Conservation (phyloP, 345 rosid genomes). For the Murraya koenigii region DNA sequence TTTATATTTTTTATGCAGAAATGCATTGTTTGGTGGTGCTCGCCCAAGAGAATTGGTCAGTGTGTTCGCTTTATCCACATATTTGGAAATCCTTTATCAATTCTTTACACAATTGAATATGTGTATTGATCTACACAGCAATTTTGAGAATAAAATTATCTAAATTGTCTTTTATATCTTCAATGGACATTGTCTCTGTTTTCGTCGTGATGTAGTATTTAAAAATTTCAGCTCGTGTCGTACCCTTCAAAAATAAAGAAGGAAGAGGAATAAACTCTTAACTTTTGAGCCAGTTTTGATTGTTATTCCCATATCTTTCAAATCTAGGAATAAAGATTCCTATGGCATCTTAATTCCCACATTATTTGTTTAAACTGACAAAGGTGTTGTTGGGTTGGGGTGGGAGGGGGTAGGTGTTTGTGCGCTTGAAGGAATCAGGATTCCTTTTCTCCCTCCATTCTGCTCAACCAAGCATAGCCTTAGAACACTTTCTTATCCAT, state of each 20-base stretch:
- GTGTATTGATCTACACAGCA: background rate
- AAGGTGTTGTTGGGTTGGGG: too few species aligned
- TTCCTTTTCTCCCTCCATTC: too few species aligned
- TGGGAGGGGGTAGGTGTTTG: too few species aligned
- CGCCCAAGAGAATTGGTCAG: slow-evolving; percentile 82
- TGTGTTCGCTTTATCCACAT: slow-evolving; percentile 12
- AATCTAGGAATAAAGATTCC: too few species aligned
- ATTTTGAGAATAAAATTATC: background rate
- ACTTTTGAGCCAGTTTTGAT: background rate
- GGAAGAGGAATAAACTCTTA: background rate
- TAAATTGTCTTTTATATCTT: background rate
- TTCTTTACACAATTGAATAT: background rate
- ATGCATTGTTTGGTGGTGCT: slow-evolving; percentile 74
- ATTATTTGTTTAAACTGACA: too few species aligned
- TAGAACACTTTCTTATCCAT: background rate
- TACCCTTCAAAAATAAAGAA: background rate
- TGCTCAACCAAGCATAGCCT: background rate
- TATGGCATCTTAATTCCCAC: too few species aligned
- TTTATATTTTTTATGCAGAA: slow-evolving; percentile 49
- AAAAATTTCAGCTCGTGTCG: background rate
- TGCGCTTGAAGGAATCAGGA: too few species aligned
- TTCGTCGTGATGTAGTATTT: background rate
- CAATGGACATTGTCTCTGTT: background rate
- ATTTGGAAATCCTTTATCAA: background rate
- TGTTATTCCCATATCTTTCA: background rate